Conservation (phyloP, 2,329 filamentous ascomycete genomes). For the Pseudogymnoascus sp. region DNA sequence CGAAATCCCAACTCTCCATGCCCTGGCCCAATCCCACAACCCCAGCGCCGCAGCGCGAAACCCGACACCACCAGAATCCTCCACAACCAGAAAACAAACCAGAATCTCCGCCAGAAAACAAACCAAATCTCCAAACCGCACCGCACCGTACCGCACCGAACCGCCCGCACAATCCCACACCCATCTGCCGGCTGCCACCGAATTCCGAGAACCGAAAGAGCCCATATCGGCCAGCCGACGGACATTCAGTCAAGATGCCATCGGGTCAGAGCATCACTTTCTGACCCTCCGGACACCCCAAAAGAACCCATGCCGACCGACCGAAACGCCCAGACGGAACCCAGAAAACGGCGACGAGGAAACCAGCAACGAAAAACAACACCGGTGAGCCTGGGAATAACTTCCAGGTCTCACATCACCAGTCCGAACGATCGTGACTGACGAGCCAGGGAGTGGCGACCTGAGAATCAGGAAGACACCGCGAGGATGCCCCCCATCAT, state of each 20-base stretch:
- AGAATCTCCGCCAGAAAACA: neutral
- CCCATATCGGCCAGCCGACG: neutral
- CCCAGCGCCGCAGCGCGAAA: neutral
- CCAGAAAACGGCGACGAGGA: neutral
- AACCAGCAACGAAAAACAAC: neutral
- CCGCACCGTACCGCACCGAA: neutral
- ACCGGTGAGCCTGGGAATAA: neutral
- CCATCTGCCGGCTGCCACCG: neutral
- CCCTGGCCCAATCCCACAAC: neutral
- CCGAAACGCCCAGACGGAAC: neutral
- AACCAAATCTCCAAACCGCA: neutral
- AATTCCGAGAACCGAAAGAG: neutral
- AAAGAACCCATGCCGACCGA: neutral
- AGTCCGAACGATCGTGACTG: neutral
- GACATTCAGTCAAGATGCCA: neutral
- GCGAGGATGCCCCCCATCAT: neutral
- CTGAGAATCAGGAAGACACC: neutral
- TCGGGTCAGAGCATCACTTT: constrained; percentile 6
- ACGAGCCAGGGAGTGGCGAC: neutral
- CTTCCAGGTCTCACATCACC: neutral
- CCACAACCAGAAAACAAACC: neutral
- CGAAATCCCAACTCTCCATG: neutral
- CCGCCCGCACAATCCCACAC: neutral
- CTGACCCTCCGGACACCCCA: constrained; percentile 1
- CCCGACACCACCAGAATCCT: neutral